Evolutionary conservation across 345 rosid species (phyloP), one percentile per base, ranked within the genome.

Genomic region (Eucalyptus cloeziana): DNA sequence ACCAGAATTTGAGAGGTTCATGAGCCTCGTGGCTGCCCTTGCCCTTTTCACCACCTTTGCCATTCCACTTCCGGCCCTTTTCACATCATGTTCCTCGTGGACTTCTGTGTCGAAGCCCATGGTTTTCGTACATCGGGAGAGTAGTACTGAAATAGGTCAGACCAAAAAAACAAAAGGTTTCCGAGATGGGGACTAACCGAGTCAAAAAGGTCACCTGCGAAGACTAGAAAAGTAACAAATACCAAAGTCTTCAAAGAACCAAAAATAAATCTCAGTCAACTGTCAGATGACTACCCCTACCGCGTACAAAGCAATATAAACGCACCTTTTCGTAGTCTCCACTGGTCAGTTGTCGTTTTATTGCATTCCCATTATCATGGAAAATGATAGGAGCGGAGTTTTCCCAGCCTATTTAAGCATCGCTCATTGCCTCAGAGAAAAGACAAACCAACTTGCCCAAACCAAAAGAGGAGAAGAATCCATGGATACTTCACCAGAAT

Each of bases 311-410:
- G 22, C 22, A 33, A 31, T 67, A 31, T 15, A 1, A 67, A 64
- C 5, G 37, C 0, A 6, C 19, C 37, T 67, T 67, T 67, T 67
- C 12, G 5, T n/a, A 8, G 43, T 31, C 43, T 16, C 5, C 22
- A 4, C 3, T 16, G 17, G 43, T 67, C 3, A 4, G 79, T 8
- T 15, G 12, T 1, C 6, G 7, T 16, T 8, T 14, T 4, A 31
- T 67, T 7, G 22, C 79, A 67, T 67, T 67, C 10, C 76, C 21
- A 67, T 67, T 69, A 3, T 31, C 43, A 33, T 71, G 44, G 81
- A 71, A 71, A 19, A 33, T 71, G 45, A 33, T 10, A 17, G 45
- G 80, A 33, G 1, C 2, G 14, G 25, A 33, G 81, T 33, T 71
- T 71, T 71, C 25, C 1, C 44, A 8, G 10, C 25, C 81, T 33